Evolutionary conservation across 495 filamentous ascomycete genomes (phyloP), one percentile per base, ranked within the genome.

Genomic region (Penicillium steckii): DNA sequence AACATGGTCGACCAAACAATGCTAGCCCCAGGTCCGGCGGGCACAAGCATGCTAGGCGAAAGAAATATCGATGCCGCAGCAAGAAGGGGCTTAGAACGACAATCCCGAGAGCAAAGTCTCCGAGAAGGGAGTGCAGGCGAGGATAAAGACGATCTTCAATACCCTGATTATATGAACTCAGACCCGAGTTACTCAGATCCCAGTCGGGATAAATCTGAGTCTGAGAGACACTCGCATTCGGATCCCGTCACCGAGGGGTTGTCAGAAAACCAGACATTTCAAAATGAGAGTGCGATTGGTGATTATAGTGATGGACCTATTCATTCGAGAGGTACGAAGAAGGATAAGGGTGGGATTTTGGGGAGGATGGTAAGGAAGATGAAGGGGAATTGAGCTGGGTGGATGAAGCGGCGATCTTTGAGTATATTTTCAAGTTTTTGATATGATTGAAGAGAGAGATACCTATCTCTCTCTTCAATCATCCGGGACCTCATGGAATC

Each of bases 1-100:
- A 27, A 25, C 50, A 52, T 44, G 49, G 3, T 47, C 24, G 53
- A 56, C 10, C 17, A 22, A 7, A 56, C 48, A 12, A 44, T 51
- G 22, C 29, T 60, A 6, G 48, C 56, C 37, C 52, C 40, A 2
- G 52, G 48, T 6, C 52, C 53, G 24, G 38, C 52, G 15, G 53
- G 53, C 1, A 60, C 53, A 3, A 48, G 29, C 12, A 60, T 60
- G 57, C 44, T 60, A 6, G 57, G 57, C 18, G 57, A 60, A 26
- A 44, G 57, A 25, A 55, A 21, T 6, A 60, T 53, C 19, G 52
- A 60, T 40, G 57, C 35, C 8, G 57, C 57, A 1, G 52, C 38
- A 17, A 44, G 53, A 8, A 50, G 42, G 3, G 56, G 41, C 15
- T 19, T 40, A 10, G 56, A 46, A 43, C 46, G 29, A 9, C 33